Base-by-base conservation (phyloP, 2,329 filamentous ascomycete species). In the Neurospora sp. region DNA sequence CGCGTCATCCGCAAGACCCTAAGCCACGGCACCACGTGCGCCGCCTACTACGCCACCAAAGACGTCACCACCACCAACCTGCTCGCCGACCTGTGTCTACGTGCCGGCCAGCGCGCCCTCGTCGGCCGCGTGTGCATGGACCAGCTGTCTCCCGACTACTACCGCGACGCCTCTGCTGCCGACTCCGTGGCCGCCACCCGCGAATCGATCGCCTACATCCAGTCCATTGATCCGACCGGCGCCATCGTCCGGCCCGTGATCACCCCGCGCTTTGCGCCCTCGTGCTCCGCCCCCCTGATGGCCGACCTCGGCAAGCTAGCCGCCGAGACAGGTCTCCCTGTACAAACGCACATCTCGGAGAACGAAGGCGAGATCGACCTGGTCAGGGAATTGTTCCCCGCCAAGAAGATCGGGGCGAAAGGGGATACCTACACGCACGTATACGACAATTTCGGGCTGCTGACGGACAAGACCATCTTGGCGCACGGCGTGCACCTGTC, bases 41-140 rank as follows among this genome's bases (percentile, higher is more conserved):
- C 93, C 6, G 88, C 93, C n/a, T 98, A 98, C 84, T 98, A 92
- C 79, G 95, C 95, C 71, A 98, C 96, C 36, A 89, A 93, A 73
- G 90, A 97, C 78, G 91, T 97, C 1, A 84, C 87, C 0, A 89
- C 93, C 1, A 99, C 96, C n/a, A 97, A 97, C 78, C 86, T 97
- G 8, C 89, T 99, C 6, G 92, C 94, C 0, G 89, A 93, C 73
- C 87, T 97, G 19, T 97, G 95, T 77, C 84, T 92, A n/a, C 78
- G 82, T 0, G 82, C 87, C 36, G 96, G 96, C 66, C 96, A 99
- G 81, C 86, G 96, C 68, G 96, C 96, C 7, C 92, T 98, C 73
- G 87, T 99, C 52, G 96, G 96, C 39, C 86, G 96, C 52, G 92
- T 96, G n/a, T 97, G 94, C 83, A 98, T 99, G 96, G 93, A 98